Evolutionary conservation across 257 asterid genomes (phyloP).

Genomic region (Rauvolfia tetraphylla): DNA sequence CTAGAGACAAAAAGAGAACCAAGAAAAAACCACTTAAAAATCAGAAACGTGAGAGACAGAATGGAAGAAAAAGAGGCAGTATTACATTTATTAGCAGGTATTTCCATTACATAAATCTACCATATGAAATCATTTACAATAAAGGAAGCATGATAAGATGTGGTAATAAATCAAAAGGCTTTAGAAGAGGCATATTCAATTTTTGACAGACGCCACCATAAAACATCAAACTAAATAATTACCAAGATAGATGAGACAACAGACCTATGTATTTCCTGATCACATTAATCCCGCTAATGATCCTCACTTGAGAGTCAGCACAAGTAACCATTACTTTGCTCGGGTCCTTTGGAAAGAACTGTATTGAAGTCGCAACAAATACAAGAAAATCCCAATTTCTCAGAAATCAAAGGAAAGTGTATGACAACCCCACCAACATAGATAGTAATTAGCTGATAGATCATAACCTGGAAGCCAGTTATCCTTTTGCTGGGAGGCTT

Average conservation of each 20-base stretch:
- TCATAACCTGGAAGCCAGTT: conserved; percentile 79
- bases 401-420: background rate
- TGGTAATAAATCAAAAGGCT: background rate
- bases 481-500: conserved; percentile 82
- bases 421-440: conserved; percentile 6
- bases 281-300: conserved; percentile 58
- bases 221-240: background rate
- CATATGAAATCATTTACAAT: background rate
- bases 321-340: conserved; percentile 72
- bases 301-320: conserved; percentile 77
- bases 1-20: conserved; percentile 32
- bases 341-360: conserved; percentile 75
- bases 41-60: background rate
- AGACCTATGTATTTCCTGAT: conserved; percentile 73
- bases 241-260: conserved; percentile 10
- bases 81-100: background rate
- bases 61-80: background rate
- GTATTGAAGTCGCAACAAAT: conserved; percentile 22
- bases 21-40: background rate
- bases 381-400: background rate
- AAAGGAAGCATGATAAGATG: background rate
- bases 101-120: background rate
- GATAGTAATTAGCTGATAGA: conserved; percentile 13
- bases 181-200: background rate
- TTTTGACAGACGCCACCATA: background rate